phyloP scores from a whole-genome alignment of 352 stramenopile species.

The Phytophthora idaei region DNA sequence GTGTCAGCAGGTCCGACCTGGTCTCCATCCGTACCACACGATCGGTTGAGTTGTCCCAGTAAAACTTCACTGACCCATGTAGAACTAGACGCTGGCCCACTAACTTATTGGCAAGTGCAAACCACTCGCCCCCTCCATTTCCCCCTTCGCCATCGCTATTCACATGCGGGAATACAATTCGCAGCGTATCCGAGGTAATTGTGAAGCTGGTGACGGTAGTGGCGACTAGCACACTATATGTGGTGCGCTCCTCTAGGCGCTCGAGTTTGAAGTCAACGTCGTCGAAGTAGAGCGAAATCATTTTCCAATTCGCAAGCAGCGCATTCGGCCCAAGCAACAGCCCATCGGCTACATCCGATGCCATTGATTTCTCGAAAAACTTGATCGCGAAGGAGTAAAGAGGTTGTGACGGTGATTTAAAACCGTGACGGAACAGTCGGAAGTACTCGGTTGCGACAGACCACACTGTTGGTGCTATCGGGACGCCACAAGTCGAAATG shows the following conservation, averaged over 20 bases:
- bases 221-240: background rate
- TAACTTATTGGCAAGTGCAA: background rate
- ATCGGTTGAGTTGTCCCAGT: background rate
- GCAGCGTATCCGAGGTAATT: background rate
- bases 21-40: background rate
- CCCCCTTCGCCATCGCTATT: background rate
- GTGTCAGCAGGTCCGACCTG: background rate
- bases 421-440: background rate
- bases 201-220: background rate
- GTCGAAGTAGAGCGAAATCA: background rate
- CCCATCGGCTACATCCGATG: background rate
- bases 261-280: background rate
- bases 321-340: background rate
- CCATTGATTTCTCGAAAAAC: background rate
- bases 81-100: background rate
- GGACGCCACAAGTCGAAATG: background rate
- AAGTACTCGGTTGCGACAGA: background rate
- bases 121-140: background rate
- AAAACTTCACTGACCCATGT: background rate
- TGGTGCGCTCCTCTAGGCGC: background rate
- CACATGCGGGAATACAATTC: background rate
- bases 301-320: background rate
- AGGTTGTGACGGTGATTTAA: background rate
- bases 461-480: background rate
- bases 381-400: background rate